phyloP scores from a whole-genome alignment of 106 monocot genomes.

The Allium fistulosum region DNA sequence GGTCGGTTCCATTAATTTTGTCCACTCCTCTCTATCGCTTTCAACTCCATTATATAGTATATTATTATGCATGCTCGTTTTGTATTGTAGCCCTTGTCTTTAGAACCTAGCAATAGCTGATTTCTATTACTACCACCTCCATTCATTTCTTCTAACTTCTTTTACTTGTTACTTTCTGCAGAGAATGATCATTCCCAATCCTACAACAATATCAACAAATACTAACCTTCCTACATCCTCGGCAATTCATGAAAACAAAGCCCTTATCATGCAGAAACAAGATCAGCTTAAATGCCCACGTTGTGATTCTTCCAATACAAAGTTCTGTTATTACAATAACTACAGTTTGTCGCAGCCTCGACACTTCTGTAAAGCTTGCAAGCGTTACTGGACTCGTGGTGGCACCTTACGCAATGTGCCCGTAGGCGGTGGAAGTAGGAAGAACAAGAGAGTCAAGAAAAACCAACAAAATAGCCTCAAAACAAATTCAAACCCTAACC shows the following conservation, averaged over 20 bases:
- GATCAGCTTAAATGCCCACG: not conserved
- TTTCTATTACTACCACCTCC: not conserved
- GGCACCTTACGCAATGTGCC: slow-evolving; percentile 56
- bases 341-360: slow-evolving; percentile 51
- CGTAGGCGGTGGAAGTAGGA: slow-evolving; percentile 30
- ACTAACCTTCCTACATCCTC: not conserved
- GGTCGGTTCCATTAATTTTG: slow-evolving; percentile 3
- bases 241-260: not conserved
- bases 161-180: not conserved
- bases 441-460: slow-evolving; percentile 16
- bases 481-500: not conserved
- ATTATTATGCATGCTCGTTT: slow-evolving; percentile 2
- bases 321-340: slow-evolving; percentile 81
- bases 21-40: not conserved
- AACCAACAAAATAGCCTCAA: not conserved
- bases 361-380: slow-evolving; percentile 53
- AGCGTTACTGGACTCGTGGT: slow-evolving; percentile 50
- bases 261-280: not conserved
- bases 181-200: not conserved
- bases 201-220: not conserved
- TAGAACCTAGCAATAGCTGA: not conserved
- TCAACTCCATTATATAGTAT: not conserved
- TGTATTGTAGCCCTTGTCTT: not conserved
- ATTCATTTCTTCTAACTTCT: not conserved
- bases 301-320: slow-evolving; percentile 37